Conservation (phyloP, 2,329 filamentous ascomycete species). For the Sordariomycetes sp. region DNA sequence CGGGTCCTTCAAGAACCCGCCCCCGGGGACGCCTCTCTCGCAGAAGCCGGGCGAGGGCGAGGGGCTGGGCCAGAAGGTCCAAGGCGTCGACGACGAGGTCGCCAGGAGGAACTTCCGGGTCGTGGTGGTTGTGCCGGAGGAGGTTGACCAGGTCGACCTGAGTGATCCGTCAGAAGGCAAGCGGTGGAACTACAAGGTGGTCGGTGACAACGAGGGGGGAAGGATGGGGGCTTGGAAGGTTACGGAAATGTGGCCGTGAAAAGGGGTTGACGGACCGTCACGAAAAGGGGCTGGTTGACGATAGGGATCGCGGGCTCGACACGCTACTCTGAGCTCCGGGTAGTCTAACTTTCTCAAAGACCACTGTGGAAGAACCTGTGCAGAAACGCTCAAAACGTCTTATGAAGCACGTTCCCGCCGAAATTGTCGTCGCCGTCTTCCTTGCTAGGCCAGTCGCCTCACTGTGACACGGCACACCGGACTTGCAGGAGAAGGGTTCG, state of each 20-base stretch:
- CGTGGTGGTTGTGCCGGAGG: slow-evolving; percentile 69
- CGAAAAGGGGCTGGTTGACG: no score
- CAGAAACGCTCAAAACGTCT: no score
- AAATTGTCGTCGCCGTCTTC: no score
- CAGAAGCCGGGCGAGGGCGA: slow-evolving; percentile 28
- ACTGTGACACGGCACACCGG: no score
- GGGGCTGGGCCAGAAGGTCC: slow-evolving; percentile 54
- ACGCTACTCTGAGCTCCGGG: no score
- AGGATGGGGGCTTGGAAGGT: slow-evolving; percentile 51
- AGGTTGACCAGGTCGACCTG: slow-evolving; percentile 68
- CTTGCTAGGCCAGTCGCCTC: no score
- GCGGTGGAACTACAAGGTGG: slow-evolving; percentile 60
- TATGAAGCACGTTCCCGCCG: no score
- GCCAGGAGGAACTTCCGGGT: slow-evolving; percentile 73
- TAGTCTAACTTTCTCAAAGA: no score
- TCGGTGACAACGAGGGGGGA: slow-evolving; percentile 28
- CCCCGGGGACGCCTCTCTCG: slow-evolving; percentile 53
- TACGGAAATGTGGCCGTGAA: slow-evolving; percentile 60
- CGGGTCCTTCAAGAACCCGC: slow-evolving; percentile 64
- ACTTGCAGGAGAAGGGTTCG: no score
- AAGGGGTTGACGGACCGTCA: background rate
- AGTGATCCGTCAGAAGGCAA: slow-evolving; percentile 53
- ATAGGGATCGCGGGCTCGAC: no score
- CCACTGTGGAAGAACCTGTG: no score
- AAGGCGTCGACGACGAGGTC: slow-evolving; percentile 58